Conservation (phyloP, 2,329 filamentous ascomycete species). For the Calonectria henricotiae region DNA sequence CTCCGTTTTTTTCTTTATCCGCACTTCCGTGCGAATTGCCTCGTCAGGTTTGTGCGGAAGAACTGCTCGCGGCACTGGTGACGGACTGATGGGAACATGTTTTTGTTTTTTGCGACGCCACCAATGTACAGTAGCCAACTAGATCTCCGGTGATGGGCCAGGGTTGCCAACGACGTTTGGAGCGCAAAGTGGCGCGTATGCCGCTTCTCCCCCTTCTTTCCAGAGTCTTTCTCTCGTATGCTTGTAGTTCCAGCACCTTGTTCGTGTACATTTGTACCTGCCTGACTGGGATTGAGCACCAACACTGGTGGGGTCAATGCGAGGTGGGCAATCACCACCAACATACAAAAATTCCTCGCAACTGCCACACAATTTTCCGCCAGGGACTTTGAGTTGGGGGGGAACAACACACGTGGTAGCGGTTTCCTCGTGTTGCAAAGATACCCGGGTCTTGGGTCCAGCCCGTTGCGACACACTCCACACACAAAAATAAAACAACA, state of each 20-base stretch:
- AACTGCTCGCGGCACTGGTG: constrained; percentile 11
- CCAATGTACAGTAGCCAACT: constrained; percentile 24
- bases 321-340: constrained; percentile 23
- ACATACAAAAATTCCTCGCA: constrained; percentile 21
- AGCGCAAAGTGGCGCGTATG: constrained; percentile 17
- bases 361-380: constrained; percentile 20
- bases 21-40: constrained; percentile 13
- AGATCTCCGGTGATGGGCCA: constrained; percentile 14
- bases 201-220: constrained; percentile 4
- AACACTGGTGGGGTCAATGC: constrained; percentile 25
- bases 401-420: constrained; percentile 19
- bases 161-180: constrained; percentile 3
- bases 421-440: constrained; percentile 12
- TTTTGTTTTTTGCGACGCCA: constrained; percentile 27
- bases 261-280: constrained; percentile 27
- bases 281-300: constrained; percentile 31
- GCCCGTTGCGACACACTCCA: constrained; percentile 6
- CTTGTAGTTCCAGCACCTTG: constrained; percentile 7
- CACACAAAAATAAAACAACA: constrained; percentile 1
- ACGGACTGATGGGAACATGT: constrained; percentile 21
- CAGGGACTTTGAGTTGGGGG: constrained; percentile 10
- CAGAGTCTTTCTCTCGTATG: background rate
- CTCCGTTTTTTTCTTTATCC: constrained; percentile 6
- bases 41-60: constrained; percentile 12
- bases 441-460: constrained; percentile 14